Conservation (phyloP, 306 rosid genomes). For the Cucurbita argyrosperma region DNA sequence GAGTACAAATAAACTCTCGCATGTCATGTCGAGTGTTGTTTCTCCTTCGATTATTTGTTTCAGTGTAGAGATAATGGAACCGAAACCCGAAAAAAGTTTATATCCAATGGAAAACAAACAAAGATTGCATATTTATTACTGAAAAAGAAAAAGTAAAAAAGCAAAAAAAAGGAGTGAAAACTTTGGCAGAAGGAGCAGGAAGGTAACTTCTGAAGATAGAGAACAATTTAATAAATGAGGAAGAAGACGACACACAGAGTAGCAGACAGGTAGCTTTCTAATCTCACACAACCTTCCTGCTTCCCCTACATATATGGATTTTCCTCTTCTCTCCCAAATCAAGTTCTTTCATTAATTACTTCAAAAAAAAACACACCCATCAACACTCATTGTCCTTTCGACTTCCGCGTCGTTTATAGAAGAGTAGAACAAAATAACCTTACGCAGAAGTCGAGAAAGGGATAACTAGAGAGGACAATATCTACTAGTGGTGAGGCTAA, state of each 20-base stretch:
- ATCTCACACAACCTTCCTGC: not conserved
- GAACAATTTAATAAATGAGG: constrained; percentile 1
- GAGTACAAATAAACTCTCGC: no score
- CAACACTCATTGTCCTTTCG: not conserved
- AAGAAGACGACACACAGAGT: not conserved
- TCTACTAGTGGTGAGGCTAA: no score
- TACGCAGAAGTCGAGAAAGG: no score
- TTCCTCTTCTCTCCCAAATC: not conserved
- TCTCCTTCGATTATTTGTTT: no score
- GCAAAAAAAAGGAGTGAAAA: not conserved
- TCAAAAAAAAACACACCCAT: not conserved
- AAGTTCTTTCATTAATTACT: not conserved
- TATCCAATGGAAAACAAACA: not conserved
- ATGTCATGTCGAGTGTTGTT: no score
- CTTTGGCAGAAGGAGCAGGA: not conserved
- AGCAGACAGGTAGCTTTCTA: not conserved
- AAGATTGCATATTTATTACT: not conserved
- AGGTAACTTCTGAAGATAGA: constrained; percentile 2
- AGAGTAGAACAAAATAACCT: no score
- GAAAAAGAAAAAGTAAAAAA: not conserved
- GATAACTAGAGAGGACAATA: no score
- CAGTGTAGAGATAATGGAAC: not conserved
- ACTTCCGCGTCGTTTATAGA: no score
- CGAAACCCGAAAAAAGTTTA: not conserved
- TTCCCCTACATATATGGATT: not conserved